Base-by-base conservation (phyloP, 1,284 basidiomycete species). In the Porodaedalea pini region DNA sequence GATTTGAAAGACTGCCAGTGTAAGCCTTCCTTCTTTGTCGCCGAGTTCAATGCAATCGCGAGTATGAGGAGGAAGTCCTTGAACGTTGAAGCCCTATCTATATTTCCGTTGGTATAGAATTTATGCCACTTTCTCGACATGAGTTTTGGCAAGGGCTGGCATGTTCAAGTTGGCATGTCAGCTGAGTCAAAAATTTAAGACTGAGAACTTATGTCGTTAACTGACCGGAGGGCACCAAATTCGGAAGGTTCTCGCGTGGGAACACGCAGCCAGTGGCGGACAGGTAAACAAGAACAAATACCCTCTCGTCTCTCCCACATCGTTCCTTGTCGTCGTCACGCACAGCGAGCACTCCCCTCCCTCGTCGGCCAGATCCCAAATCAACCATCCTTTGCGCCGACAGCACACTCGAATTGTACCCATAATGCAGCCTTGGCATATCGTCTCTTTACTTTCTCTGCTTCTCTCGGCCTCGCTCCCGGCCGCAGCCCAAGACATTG, bases 401-500 rank as follows among this genome's bases (percentile, higher is more conserved):
- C 51, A 19, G 8, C 25, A 41, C 23, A 17, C 17, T 32, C 21
- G 32, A 23, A 21, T 45, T 45, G 6, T 7, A 29, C 13, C 29
- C 36, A 23, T 19, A 36, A 55, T 54, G 51, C 43, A 29, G n/a
- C 8, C 52, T 4, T 39, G 37, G 56, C 48, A 57, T 29, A 13
- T 52, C 27, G 45, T 52, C 21, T 45, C 74, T 58, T 66, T 81
- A 56, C 70, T 77, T 63, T 71, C 73, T 13, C 56, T 69, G 44
- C 61, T 71, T 17, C 62, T 70, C 25, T 66, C 66, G 7, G 64
- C 65, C 7, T 63, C 66, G 15, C 51, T 64, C 11, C 69, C 82
- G 55, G 76, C 74, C 43, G 56, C 72, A 32, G 67, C 66, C 29
- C 76, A 76, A 65, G 65, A 64, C 56, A 69, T 69, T 62, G 63